Conservation (phyloP, 2,329 filamentous ascomycete species). For the Exophiala dermatitidis region DNA sequence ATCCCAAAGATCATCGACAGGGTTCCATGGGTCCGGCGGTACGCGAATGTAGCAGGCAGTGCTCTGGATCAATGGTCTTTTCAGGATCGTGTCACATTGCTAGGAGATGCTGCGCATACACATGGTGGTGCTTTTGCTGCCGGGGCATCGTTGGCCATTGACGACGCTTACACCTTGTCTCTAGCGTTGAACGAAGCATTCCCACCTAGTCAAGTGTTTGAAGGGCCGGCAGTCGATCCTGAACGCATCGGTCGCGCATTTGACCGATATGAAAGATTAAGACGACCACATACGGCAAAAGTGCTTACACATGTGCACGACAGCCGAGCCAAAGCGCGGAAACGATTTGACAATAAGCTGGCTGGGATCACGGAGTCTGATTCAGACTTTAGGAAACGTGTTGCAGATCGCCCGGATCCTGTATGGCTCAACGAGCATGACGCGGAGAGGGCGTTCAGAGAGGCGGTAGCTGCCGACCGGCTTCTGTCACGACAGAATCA, state of each 20-base stretch:
- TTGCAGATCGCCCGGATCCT: slow-evolving; percentile 35
- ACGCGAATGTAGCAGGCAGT: background rate
- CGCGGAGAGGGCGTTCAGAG: slow-evolving; percentile 36
- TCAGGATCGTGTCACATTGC: background rate
- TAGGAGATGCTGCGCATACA: background rate
- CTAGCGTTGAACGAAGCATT: slow-evolving; percentile 36
- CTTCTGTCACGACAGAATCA: background rate
- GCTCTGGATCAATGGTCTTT: background rate
- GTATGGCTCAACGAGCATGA: slow-evolving; percentile 45
- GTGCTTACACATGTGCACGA: slow-evolving; percentile 34
- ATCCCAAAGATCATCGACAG: background rate
- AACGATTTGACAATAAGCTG: slow-evolving; percentile 2
- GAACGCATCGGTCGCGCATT: slow-evolving; percentile 27
- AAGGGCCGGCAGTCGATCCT: slow-evolving; percentile 25
- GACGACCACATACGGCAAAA: slow-evolving; percentile 38
- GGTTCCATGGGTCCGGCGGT: background rate
- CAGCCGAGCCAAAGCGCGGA: slow-evolving; percentile 14
- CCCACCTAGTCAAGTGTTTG: slow-evolving; percentile 13
- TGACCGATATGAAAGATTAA: slow-evolving; percentile 37
- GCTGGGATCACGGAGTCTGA: slow-evolving; percentile 32
- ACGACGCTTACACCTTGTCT: slow-evolving; percentile 38
- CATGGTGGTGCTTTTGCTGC: slow-evolving; percentile 31
- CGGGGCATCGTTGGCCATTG: slow-evolving; percentile 30
- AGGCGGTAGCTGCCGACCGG: background rate
- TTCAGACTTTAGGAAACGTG: slow-evolving; percentile 32